Base-by-base conservation (phyloP, 2,329 filamentous ascomycete species). In the Pseudogymnoascus pannorum region DNA sequence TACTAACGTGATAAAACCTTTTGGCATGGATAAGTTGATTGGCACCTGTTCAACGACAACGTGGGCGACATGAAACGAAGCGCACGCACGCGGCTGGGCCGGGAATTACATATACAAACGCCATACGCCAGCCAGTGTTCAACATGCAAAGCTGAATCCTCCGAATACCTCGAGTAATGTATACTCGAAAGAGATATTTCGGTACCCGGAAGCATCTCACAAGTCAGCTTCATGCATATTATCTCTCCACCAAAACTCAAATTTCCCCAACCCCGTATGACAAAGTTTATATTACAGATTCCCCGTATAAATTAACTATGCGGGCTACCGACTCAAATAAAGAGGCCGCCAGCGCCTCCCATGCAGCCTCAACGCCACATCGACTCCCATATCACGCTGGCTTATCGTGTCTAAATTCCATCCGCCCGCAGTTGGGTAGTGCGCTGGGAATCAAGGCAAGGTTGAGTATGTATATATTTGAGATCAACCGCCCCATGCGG, bases 181-280 rank as follows among this genome's bases (percentile, higher is more conserved):
- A 35, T 35, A 12, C 33, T 12, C 33, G 16, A 51, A 5, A 18
- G 7, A 29, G 44, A 12, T 18, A n/a, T 29, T 16, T 51, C 44
- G 44, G 14, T 24, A 7, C 7, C 40, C 26, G n/a, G 8, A 31
- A 31, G 24, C 14, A 7, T 4, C 44, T 29, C 22, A 12, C 44
- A 51, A 18, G 44, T 51, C 24, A 51, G 44, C 44, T 16, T 51
- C 44, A 51, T 51, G 44, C 44, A 51, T 51, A 51, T 51, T 51
- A 6, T 5, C 14, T 51, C 14, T 8, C 24, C 24, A 7, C 24
- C 24, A 14, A 51, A 29, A 29, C 44, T 9, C 24, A 51, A 51
- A 51, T 29, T 6, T 29, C 44, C 44, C 44, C 24, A 51, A n/a
- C 24, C 24, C 44, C 24, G 44, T 51, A 51, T 29, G 14, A 51